A percentile compares a stretch with the other conserved stretches of the same genome.
Conservation (phyloP, 306 rosid genomes). For the Pyrus communis region DNA sequence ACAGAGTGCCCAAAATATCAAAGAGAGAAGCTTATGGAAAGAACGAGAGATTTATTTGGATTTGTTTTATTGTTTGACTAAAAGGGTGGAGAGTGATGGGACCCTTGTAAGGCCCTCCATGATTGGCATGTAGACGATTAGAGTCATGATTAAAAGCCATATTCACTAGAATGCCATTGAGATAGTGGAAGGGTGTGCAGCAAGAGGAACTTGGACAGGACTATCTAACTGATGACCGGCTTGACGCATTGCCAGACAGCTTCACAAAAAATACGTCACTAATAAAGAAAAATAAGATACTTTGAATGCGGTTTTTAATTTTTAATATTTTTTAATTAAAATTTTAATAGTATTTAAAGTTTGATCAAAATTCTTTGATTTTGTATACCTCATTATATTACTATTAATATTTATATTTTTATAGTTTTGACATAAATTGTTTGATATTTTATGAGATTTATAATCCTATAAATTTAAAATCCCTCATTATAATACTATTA, state of each 20-base stretch:
- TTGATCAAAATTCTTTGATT: no score
- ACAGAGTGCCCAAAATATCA: slow-evolving; percentile 17
- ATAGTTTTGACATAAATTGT: no score
- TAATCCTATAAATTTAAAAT: no score
- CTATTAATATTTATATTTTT: no score
- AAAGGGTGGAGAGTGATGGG: slow-evolving; percentile 3
- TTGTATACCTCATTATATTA: no score
- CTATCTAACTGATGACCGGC: not conserved
- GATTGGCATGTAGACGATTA: slow-evolving; percentile 23
- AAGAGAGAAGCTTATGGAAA: not conserved
- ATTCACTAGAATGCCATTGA: slow-evolving; percentile 15
- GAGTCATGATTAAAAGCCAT: not conserved
- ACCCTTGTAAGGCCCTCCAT: slow-evolving; percentile 25
- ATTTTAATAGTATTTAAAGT: no score
- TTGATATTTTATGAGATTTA: no score
- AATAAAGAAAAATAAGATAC: no score
- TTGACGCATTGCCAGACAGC: not conserved
- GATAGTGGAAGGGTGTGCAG: not conserved
- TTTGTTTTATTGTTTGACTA: slow-evolving; percentile 21
- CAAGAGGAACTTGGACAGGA: no score
- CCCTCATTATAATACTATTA: no score
- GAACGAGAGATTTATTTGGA: not conserved
- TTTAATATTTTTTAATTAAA: no score
- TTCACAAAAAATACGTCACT: not conserved
- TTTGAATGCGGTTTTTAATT: no score